Base-by-base conservation (phyloP, 495 filamentous ascomycete genomes). In the Tuber brumale region DNA sequence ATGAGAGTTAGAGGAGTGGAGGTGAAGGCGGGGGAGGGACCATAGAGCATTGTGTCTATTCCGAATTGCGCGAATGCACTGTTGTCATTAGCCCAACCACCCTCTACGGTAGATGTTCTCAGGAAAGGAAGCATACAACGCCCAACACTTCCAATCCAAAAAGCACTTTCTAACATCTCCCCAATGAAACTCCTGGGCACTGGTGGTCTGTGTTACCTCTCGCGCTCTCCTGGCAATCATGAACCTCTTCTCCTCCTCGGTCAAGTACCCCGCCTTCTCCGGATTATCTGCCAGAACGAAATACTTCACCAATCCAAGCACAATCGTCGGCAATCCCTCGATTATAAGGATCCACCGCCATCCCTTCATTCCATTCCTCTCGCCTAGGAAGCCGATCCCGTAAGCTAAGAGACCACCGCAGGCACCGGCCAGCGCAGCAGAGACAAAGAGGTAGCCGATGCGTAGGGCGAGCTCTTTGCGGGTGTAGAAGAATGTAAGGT, bases 401-500 rank as follows among this genome's bases (percentile, higher is more conserved):
- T 91, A 93, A 1, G 92, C 92, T 5, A 95, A 85, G 0, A 94
- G 85, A 1, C 93, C 93, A 37, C 93, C 93, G 76, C 89, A 90
- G 27, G 91, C 92, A 8, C 93, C 93, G 4, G 92, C 90, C 19
- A 94, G 85, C 1, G 93, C 92, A 3, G 93, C 89, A 69, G 88
- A 91, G 73, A 92, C 91, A 82, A 94, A 94, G 7, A 94, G 86
- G 80, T 93, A 93, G 0, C 90, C 89, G 7, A 93, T 90, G 41
- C 93, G 88, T 45, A 93, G 85, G 12, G 92, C 92, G 35, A 93
- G 88, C 79, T 94, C 92, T 12, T 87, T 86, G 77, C 91, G 91
- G 70, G 88, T 90, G 81, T 94, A 94, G 84, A 93, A 93, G 72
- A 93, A 87, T 1, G 90, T 92, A 27, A 94, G 85, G 76, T 92